Base-by-base conservation (phyloP, 495 filamentous ascomycete species). In the Penicillium flavigenum region DNA sequence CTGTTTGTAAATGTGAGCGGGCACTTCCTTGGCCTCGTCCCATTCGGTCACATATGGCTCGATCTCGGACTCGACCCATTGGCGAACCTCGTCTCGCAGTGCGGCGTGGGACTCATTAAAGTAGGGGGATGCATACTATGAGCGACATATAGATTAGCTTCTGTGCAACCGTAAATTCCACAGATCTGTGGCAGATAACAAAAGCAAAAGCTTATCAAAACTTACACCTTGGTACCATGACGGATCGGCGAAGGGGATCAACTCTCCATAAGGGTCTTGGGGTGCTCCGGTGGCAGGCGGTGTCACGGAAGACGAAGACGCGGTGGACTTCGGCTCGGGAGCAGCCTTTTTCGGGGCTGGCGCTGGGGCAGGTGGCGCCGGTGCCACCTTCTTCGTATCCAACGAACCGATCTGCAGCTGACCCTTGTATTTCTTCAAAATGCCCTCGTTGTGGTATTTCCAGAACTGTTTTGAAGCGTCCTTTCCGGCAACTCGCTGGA, bases 391-490 rank as follows among this genome's bases (percentile, higher is more conserved):
- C 77, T 98, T 97, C 67, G 84, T 86, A 69, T 98, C 86, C 62
- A 99, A 75, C 1, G 92, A 96, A 41, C 94, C 94, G 65, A 99
- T 82, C 68, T 92, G 88, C 49, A 99, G 83, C 70, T 90, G 80
- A 27, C 83, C 74, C 76, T 94, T 87, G 81, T 92, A 97, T 72
- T 98, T 98, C 79, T 97, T 98, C 63, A 98, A 81, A 61, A 98
- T 91, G 52, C 88, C 83, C 63, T 88, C 85, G 65, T 96, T 98
- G 81, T 98, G 94, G 72, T 98, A 98, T 76, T 98, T 99, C 94
- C 94, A 99, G 79, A 99, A 99, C 70, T 96, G 95, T 74, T 95
- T 93, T 26, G 90, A 92, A 17, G 94, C 94, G 63, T 99, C 95
- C 72, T 98, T 99, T 63, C 94, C 94, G 45, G 86, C 94, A 16